A percentile compares a stretch with the other conserved stretches of the same genome.
These are phyloP conservation scores for Plasmodium sp. DNA, from an alignment of 169 alveolate genomes.

Conservation along the genomic window DNA sequence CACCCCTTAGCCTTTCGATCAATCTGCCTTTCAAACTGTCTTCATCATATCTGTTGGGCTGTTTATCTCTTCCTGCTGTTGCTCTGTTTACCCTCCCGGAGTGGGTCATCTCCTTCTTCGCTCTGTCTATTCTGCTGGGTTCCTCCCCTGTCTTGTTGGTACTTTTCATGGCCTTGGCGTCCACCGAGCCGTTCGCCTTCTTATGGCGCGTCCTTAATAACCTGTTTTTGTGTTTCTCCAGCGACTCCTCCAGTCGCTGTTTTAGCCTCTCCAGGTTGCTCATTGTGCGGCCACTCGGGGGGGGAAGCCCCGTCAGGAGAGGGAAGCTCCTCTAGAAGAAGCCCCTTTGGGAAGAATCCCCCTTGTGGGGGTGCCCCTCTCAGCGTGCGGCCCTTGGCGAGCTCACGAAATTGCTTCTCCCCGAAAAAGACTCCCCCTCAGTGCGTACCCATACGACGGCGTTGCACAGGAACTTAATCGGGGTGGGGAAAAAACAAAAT, in stretches of 20 bases:
- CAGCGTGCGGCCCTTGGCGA: neutral
- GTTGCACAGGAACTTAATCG: neutral
- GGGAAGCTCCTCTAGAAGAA: neutral
- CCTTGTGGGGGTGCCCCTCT: neutral
- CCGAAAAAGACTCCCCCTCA: neutral
- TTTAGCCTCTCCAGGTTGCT: slow-evolving; percentile 32
- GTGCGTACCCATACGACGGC: neutral
- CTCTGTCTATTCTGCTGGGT: neutral
- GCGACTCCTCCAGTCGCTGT: slow-evolving; percentile 29
- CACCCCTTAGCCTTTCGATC: neutral
- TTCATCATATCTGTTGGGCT: neutral
- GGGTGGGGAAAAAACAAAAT: neutral
- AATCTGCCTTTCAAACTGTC: neutral
- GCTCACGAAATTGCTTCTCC: neutral
- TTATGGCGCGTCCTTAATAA: slow-evolving; percentile 26
- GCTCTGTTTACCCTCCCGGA: neutral
- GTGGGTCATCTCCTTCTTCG: neutral
- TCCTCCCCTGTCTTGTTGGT: neutral
- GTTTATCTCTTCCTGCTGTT: neutral
- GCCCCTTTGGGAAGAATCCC: neutral
- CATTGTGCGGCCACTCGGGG: neutral
- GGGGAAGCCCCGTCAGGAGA: neutral
- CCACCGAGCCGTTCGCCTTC: neutral
- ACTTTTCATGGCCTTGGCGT: neutral
- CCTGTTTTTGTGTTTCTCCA: slow-evolving; percentile 35